phyloP scores from a whole-genome alignment of 176 grass and related monocot genomes.

The Canna indica region DNA sequence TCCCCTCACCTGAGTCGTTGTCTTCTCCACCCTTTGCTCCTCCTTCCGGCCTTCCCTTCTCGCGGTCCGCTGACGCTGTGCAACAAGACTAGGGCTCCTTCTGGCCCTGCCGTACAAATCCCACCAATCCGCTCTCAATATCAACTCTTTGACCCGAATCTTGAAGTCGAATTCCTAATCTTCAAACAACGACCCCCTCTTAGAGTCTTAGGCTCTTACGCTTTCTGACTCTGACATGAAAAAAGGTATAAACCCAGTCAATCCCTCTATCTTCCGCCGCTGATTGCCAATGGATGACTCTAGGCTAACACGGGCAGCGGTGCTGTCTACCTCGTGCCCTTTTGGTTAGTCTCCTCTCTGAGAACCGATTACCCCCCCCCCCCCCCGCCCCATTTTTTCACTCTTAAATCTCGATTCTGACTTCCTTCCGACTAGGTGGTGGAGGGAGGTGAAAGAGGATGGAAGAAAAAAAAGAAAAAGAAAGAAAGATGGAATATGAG shows the following conservation, averaged over 20 bases:
- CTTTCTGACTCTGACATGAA: background rate
- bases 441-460: constrained; percentile 48
- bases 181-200: background rate
- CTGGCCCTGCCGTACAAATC: too few relatives aligned
- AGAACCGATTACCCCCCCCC: background rate
- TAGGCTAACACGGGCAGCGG: background rate
- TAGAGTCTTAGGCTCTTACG: background rate
- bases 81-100: too few relatives aligned
- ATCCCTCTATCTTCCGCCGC: background rate
- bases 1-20: too few relatives aligned
- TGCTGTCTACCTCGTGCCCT: constrained; percentile 65
- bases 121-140: too few relatives aligned
- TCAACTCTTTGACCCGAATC: too few relatives aligned
- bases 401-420: background rate
- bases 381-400: background rate
- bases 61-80: too few relatives aligned
- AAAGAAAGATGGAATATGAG: too few relatives aligned
- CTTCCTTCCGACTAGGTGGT: constrained; percentile 38
- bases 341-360: constrained; percentile 20
- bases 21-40: too few relatives aligned
- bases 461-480: too few relatives aligned
- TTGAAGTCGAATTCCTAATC: background rate
- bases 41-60: too few relatives aligned
- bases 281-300: constrained; percentile 11
- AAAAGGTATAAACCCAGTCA: too few relatives aligned